Evolutionary conservation across 345 rosid genomes (phyloP).

Genomic region (Populus simonii): DNA sequence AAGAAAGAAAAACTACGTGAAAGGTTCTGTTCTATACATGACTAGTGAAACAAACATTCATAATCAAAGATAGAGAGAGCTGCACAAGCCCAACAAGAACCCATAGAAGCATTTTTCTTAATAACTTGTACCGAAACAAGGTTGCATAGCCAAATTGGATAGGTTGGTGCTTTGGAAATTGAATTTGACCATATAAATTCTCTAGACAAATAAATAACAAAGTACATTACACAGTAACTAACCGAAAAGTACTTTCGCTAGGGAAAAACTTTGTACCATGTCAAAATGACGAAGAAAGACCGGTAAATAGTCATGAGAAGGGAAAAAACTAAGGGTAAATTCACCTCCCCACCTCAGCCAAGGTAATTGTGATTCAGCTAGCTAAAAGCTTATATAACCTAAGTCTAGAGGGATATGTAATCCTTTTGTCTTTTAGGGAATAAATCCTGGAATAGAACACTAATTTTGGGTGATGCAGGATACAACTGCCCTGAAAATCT

Average conservation of each 20-base stretch:
- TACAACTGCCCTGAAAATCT: slow-evolving; percentile 41
- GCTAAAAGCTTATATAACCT: not conserved
- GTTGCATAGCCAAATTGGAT: not conserved
- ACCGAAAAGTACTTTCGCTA: not conserved
- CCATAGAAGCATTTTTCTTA: not conserved
- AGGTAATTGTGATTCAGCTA: slow-evolving; percentile 4
- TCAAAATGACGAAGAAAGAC: slow-evolving; percentile 3
- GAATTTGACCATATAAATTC: not conserved
- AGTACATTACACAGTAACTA: not conserved
- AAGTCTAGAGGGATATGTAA: slow-evolving; percentile 3
- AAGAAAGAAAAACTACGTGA: too few relatives aligned
- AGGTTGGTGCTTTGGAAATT: not conserved
- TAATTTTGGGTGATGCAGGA: slow-evolving; percentile 10
- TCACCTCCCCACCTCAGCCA: not conserved
- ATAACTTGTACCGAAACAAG: not conserved
- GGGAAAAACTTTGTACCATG: not conserved
- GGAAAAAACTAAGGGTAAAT: not conserved
- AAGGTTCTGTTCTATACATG: not conserved
- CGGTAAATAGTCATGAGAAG: not conserved
- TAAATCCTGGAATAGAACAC: slow-evolving; percentile 35
- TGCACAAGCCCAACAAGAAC: not conserved
- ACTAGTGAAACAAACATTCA: not conserved
- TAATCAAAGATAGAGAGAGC: not conserved
- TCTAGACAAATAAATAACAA: not conserved
- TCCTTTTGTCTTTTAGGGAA: slow-evolving; percentile 38